These are phyloP conservation scores for Arachis stenosperma DNA, from an alignment of 306 rosid species.

Conservation along the genomic window DNA sequence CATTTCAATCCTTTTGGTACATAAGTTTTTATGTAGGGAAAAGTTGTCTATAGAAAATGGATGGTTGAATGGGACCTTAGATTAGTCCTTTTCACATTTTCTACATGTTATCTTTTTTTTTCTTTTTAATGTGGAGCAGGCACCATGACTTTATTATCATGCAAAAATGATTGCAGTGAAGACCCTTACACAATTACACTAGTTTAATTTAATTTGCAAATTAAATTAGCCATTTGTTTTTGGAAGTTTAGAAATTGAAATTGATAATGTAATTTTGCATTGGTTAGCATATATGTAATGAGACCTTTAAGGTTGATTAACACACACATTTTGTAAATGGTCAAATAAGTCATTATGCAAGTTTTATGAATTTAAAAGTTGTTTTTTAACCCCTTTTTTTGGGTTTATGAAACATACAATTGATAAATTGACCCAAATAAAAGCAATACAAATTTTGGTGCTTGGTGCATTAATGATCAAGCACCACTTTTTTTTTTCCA, in stretches of 20 bases:
- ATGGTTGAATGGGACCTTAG: constrained; percentile 40
- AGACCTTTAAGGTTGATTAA: too few species aligned
- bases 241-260: not conserved
- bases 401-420: not conserved
- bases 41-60: constrained; percentile 30
- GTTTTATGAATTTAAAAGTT: not conserved
- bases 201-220: not conserved
- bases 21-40: constrained; percentile 24
- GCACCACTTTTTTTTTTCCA: too few species aligned
- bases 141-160: not conserved
- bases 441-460: too few species aligned
- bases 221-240: not conserved
- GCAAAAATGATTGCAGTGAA: constrained; percentile 1
- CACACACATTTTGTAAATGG: not conserved
- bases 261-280: not conserved
- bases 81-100: constrained; percentile 16
- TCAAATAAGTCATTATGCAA: not conserved
- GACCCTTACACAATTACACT: not conserved
- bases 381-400: too few species aligned
- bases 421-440: too few species aligned
- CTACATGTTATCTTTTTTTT: constrained; percentile 19
- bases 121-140: constrained; percentile 38
- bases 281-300: not conserved
- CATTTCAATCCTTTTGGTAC: too few species aligned
- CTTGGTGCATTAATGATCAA: too few species aligned